Conservation (phyloP, 306 rosid genomes). For the Medicago arabica region DNA sequence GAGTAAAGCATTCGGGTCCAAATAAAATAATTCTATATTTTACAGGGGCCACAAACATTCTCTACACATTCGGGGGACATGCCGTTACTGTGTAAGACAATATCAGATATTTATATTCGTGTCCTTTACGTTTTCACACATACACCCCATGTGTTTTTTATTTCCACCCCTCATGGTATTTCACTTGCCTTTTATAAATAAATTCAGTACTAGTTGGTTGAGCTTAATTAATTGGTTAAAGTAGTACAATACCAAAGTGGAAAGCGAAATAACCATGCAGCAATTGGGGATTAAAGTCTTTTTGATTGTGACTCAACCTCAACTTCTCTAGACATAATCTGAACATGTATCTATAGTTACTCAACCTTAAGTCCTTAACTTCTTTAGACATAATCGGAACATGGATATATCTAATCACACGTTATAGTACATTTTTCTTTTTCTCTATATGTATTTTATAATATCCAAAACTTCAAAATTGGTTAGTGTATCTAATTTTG, state of each 20-base stretch:
- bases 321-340: slow-evolving; percentile 46
- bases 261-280: slow-evolving; percentile 36
- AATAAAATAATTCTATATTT: slow-evolving; percentile 85
- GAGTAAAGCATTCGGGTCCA: slow-evolving; percentile 95
- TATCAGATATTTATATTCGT: slow-evolving; percentile 37
- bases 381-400: background rate
- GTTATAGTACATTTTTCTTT: too few relatives aligned
- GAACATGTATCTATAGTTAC: slow-evolving; percentile 40
- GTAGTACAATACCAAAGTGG: background rate
- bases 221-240: slow-evolving; percentile 6
- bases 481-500: too few relatives aligned
- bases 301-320: slow-evolving; percentile 59
- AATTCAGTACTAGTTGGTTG: background rate
- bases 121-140: slow-evolving; percentile 44
- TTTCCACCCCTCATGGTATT: background rate
- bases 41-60: slow-evolving; percentile 99
- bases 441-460: too few relatives aligned
- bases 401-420: background rate
- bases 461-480: too few relatives aligned
- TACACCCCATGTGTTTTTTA: background rate
- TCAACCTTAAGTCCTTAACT: too few relatives aligned
- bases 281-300: slow-evolving; percentile 44
- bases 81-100: slow-evolving; percentile 98
- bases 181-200: background rate
- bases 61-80: slow-evolving; percentile 99